Conservation (phyloP, 495 filamentous ascomycete genomes). For the Peziza echinospora region DNA sequence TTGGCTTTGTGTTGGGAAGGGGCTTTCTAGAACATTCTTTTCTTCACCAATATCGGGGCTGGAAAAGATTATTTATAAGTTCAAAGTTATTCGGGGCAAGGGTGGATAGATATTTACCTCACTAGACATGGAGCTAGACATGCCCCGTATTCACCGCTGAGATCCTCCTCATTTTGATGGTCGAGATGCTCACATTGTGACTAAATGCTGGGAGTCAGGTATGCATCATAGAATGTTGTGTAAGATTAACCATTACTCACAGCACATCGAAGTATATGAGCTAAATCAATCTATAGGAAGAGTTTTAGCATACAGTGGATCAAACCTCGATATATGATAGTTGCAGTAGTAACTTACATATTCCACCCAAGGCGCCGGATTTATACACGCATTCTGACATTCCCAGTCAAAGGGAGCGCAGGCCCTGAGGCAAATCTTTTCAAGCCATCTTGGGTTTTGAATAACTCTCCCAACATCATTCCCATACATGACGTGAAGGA, state of each 20-base stretch:
- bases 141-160: neutral
- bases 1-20: no score
- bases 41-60: no score
- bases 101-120: no score
- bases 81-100: no score
- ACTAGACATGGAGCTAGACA: neutral
- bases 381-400: neutral
- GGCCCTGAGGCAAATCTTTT: neutral
- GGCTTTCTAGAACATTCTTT: no score
- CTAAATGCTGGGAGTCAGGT: neutral
- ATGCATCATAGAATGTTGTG: no score
- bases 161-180: neutral
- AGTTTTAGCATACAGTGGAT: no score
- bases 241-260: no score
- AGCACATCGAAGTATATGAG: neutral
- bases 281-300: neutral
- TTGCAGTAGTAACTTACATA: neutral
- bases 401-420: neutral
- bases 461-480: neutral
- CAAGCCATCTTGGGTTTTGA: neutral
- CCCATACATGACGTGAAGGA: neutral
- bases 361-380: neutral
- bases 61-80: no score
- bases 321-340: no score
- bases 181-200: neutral